These are phyloP conservation scores for Eucalyptus marginata DNA, from an alignment of 345 rosid genomes.

Conservation along the genomic window DNA sequence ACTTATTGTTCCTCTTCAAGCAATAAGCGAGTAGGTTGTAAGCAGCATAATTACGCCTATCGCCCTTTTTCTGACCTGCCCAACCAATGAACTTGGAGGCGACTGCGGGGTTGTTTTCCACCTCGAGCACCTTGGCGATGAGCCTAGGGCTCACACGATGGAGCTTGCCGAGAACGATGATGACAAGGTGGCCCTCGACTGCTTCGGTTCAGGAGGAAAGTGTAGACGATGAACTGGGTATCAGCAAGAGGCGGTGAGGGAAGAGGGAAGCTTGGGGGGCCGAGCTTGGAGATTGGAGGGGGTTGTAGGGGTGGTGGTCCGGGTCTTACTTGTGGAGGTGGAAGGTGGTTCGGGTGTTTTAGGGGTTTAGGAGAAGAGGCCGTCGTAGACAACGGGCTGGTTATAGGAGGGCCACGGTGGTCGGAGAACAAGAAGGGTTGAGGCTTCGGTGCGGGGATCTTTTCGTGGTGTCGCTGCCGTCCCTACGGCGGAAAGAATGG, in stretches of 20 bases:
- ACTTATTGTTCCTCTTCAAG: constrained; percentile 42
- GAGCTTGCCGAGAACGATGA: constrained; percentile 9
- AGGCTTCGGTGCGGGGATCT: too few species aligned
- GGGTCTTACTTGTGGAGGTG: too few species aligned
- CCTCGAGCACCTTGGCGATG: constrained; percentile 65
- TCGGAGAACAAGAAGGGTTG: too few species aligned
- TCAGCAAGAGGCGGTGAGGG: constrained; percentile 2
- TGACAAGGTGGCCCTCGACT: too few species aligned
- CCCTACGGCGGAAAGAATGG: too few species aligned
- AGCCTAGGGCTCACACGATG: constrained; percentile 67
- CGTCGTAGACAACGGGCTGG: too few species aligned
- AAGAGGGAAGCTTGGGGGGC: too few species aligned
- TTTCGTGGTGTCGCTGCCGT: too few species aligned
- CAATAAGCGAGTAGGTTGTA: constrained; percentile 83
- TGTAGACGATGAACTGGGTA: constrained; percentile 47
- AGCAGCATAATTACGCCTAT: constrained; percentile 44
- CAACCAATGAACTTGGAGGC: constrained; percentile 83
- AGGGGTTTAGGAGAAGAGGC: too few species aligned
- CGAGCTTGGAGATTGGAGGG: not conserved
- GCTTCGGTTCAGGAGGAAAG: too few species aligned
- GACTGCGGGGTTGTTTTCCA: constrained; percentile 32
- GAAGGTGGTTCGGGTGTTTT: too few species aligned
- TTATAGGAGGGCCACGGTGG: too few species aligned
- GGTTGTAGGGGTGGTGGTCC: not conserved
- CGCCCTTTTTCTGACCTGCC: constrained; percentile 86